These are phyloP conservation scores for Lichtheimia ramosa DNA, from an alignment of 371 early-diverging fungal genomes.

Conservation along the genomic window DNA sequence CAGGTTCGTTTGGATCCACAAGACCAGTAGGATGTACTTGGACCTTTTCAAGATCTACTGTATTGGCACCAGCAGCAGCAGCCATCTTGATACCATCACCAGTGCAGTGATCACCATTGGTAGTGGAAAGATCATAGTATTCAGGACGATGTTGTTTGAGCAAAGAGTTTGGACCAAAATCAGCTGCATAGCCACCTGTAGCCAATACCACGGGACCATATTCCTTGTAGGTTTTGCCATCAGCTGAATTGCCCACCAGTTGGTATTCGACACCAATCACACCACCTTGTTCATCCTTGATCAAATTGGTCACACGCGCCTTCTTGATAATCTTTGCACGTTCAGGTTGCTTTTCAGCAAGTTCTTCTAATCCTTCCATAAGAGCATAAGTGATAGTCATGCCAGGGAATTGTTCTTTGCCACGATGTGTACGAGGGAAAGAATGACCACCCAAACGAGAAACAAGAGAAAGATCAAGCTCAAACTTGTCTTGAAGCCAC, in stretches of 20 bases:
- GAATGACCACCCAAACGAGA: conserved; percentile 90
- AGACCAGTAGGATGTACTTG: conserved; percentile 98
- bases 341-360: conserved; percentile 65
- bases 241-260: conserved; percentile 53
- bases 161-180: conserved; percentile 66
- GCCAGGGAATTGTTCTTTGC: conserved; percentile 91
- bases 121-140: conserved; percentile 69
- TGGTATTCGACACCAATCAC: conserved; percentile 87
- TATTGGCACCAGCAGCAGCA: conserved; percentile 76
- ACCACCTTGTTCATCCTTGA: conserved; percentile 54
- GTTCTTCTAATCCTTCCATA: conserved; percentile 84
- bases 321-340: conserved; percentile 80
- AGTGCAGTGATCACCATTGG: conserved; percentile 94
- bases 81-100: conserved; percentile 96
- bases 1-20: conserved; percentile 88
- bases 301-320: conserved; percentile 68
- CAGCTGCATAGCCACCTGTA: conserved; percentile 92
- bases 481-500: conserved; percentile 91
- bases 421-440: conserved; percentile 93
- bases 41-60: conserved; percentile 93
- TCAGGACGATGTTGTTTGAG: conserved; percentile 74
- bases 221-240: conserved; percentile 54
- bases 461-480: conserved; percentile 83
- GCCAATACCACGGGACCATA: conserved; percentile 88
- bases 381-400: conserved; percentile 95